phyloP scores from a whole-genome alignment of 768 basidiomycete species.

The Mycena kentingensis region DNA sequence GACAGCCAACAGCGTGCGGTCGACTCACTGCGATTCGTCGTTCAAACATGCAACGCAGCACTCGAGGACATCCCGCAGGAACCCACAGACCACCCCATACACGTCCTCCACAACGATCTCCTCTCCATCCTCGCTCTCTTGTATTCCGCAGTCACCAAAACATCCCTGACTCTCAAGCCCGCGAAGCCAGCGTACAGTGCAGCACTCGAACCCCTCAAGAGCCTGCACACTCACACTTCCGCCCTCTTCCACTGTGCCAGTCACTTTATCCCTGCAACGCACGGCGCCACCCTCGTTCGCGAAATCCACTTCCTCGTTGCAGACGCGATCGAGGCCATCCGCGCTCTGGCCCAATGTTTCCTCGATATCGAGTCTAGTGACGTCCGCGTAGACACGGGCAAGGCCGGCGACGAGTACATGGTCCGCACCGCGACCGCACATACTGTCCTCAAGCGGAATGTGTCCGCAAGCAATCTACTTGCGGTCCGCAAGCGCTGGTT shows the following conservation, averaged over 20 bases:
- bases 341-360: conserved; percentile 47
- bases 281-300: conserved; percentile 50
- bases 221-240: conserved; percentile 50
- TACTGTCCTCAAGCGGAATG: conserved; percentile 53
- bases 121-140: conserved; percentile 59
- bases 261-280: conserved; percentile 40
- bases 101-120: conserved; percentile 55
- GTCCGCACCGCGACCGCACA: conserved; percentile 62
- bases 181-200: conserved; percentile 54
- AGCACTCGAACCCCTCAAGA: conserved; percentile 52
- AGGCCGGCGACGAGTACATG: conserved; percentile 51
- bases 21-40: conserved; percentile 34
- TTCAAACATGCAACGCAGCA: conserved; percentile 43
- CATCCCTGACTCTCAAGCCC: conserved; percentile 65
- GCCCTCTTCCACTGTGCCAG: conserved; percentile 53
- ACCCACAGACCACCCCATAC: conserved; percentile 32
- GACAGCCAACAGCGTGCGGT: conserved; percentile 40
- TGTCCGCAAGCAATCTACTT: conserved; percentile 57
- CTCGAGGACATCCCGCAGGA: conserved; percentile 26
- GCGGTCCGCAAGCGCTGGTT: conserved; percentile 59
- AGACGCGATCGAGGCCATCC: conserved; percentile 47
- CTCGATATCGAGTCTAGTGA: conserved; percentile 34
- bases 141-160: conserved; percentile 58
- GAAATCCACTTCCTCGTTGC: conserved; percentile 44
- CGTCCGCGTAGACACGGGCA: conserved; percentile 22